phyloP scores from a whole-genome alignment of 768 basidiomycete species.

The Galerina marginata region DNA sequence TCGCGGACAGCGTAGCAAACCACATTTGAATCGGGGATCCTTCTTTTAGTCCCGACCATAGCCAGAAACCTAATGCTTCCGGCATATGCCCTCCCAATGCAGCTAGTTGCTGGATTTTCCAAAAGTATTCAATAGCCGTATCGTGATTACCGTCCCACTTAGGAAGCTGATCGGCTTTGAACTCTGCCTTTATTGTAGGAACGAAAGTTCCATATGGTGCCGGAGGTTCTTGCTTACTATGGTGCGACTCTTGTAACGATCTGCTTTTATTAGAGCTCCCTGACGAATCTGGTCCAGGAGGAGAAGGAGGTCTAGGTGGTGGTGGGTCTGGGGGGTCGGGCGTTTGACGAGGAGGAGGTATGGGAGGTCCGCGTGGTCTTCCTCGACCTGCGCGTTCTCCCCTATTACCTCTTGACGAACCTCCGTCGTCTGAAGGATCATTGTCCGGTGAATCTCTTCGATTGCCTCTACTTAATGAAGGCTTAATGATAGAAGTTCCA shows the following conservation, averaged over 20 bases:
- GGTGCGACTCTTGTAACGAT: background rate
- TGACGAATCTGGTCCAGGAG: background rate
- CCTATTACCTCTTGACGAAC: too few relatives aligned
- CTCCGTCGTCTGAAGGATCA: too few relatives aligned
- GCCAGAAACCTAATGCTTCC: background rate
- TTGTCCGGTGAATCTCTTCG: too few relatives aligned
- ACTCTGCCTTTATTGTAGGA: background rate
- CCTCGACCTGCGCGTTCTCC: too few relatives aligned
- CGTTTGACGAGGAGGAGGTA: too few relatives aligned
- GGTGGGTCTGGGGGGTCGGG: too few relatives aligned
- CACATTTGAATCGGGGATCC: background rate
- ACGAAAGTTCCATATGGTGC: background rate
- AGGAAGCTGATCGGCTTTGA: slow-evolving; percentile 1
- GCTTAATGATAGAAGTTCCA: too few relatives aligned
- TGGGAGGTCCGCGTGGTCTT: too few relatives aligned
- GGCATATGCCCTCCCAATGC: background rate
- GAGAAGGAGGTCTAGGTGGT: too few relatives aligned
- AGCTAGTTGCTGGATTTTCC: slow-evolving; percentile 1
- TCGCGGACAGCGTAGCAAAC: background rate
- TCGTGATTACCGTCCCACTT: slow-evolving; percentile 6
- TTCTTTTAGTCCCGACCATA: slow-evolving; percentile 5
- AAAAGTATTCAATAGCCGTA: slow-evolving; percentile 3
- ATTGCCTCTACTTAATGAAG: too few relatives aligned
- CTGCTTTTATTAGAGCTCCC: background rate
- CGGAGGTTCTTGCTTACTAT: background rate